Base-by-base conservation (phyloP, 257 asterid genomes). In the Gentiana dahurica region DNA sequence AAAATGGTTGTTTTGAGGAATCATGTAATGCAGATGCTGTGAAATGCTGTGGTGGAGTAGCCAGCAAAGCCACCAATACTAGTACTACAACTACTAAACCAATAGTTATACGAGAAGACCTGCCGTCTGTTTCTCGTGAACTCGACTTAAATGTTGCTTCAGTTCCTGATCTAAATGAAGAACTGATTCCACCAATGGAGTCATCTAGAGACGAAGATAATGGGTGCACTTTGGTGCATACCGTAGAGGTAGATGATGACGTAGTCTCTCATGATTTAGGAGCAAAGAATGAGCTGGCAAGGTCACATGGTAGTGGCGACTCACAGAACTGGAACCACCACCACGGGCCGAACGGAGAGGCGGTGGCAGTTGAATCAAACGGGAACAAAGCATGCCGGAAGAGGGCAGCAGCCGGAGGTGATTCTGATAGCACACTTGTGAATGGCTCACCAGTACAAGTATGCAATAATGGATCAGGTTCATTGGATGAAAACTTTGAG, bases 121-220 rank as follows among this genome's bases (percentile, higher is more conserved):
- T 50, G 44, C 78, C 80, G 34, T 63, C 86, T 53, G 81, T 80
- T 61, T 69, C 94, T 1, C 81, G 83, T 52, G 83, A 81, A 66
- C 95, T 88, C 34, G 95, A 88, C 77, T 69, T 88, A 44, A 85
- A 85, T 66, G 75, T 88, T 53, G 77, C 87, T 65, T 82, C 94
- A 35, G 95, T 85, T 52, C 95, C 95, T 7, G 95, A 88, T 76
- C 69, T 85, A 48, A 88, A 88, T 44, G 95, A 85, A 71, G 96
- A 82, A 71, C 71, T 81, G 41, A 75, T 79, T 58, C 95, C 88
- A 57, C 89, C 89, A 2, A 57, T 72, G 35, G 94, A 87, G 66
- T 90, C 83, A 11, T 79, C 89, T 10, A 77, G 85, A 69, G 89
- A 87, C 60, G 94, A 74, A 63, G 82, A 72, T 48, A 69, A 73